These are phyloP conservation scores for Ganoderma lingzhi DNA, from an alignment of 1,284 basidiomycete genomes.

Conservation along the genomic window DNA sequence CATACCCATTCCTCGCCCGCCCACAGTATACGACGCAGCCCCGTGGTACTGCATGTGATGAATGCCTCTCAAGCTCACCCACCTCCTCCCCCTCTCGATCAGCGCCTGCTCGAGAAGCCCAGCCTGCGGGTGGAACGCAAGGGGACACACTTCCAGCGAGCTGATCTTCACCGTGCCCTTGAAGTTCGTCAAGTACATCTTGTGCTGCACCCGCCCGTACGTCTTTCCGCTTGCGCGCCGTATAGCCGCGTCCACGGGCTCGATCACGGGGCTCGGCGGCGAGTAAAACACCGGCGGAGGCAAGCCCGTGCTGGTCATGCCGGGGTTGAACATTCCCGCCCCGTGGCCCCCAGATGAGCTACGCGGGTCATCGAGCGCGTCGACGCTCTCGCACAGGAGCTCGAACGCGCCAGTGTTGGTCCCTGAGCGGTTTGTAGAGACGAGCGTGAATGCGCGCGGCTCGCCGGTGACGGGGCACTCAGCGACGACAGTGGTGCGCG, in stretches of 20 bases:
- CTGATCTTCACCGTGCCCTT: constrained; percentile 58
- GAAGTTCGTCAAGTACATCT: constrained; percentile 49
- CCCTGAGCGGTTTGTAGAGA: constrained; percentile 43
- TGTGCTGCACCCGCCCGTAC: constrained; percentile 50
- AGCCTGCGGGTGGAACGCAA: constrained; percentile 54
- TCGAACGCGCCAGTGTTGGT: constrained; percentile 45
- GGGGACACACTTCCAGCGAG: constrained; percentile 57
- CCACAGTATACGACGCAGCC: constrained; percentile 44
- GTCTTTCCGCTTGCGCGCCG: constrained; percentile 22
- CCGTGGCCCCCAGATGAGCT: too few species aligned
- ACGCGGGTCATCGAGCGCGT: too few species aligned
- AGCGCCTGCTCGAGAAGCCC: constrained; percentile 47
- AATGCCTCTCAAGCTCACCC: constrained; percentile 55
- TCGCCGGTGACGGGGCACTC: constrained; percentile 58
- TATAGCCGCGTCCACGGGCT: constrained; percentile 14
- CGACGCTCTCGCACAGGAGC: constrained; percentile 55
- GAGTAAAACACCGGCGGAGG: too few species aligned
- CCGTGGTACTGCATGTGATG: constrained; percentile 65
- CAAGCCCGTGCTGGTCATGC: too few species aligned
- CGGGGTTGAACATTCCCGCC: too few species aligned
- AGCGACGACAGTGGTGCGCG: constrained; percentile 55
- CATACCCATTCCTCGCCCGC: constrained; percentile 13
- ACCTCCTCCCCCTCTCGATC: constrained; percentile 58
- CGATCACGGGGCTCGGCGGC: background rate
- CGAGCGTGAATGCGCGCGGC: constrained; percentile 53